Evolutionary conservation across 2,329 filamentous ascomycete species (phyloP), one percentile per base, ranked within the genome.

Genomic region (Pseudopyrenochaeta lycopersici): DNA sequence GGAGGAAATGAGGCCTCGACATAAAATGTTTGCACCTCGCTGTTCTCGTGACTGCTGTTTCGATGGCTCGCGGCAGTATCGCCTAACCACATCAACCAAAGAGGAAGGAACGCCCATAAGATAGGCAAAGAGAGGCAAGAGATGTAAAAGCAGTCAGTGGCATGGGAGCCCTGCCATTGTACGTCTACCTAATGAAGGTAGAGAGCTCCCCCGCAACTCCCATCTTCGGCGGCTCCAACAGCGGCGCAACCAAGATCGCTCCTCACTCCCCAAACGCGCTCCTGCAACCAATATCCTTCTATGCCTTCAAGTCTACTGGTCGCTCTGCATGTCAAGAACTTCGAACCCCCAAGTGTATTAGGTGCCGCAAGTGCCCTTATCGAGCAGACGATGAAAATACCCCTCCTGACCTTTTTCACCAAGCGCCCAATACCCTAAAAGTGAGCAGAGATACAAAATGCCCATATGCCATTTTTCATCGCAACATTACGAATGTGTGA

Each of bases 401-500:
- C 4, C 23, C 23, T 27, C 23, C 23, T 9, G 9, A 27, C 23
- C 23, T 27, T 27, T 27, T 27, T 9, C 23, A 9, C 9, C 4
- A 4, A 27, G 23, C 23, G 23, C 23, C 23, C 4, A 4, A 27
- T 27, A 27, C 23, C 23, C 23, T 27, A 27, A 27, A 27, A n/a
- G n/a, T n/a, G n/a, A n/a, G n/a, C n/a, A n/a, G n/a, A n/a, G n/a
- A n/a, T n/a, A n/a, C n/a, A n/a, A n/a, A n/a, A n/a, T n/a, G n/a
- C n/a, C n/a, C n/a, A n/a, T n/a, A n/a, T n/a, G n/a, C n/a, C 35
- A 15, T 58, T 63, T 53, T 44, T 69, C 60, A 50, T 68, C 43
- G 55, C 54, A 46, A 54, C 56, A 66, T 67, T 54, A 68, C 31
- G 17, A 48, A 55, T 43, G 52, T 21, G 39, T 58, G 55, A 45